Conservation (phyloP, 2,329 filamentous ascomycete species). For the Arthroderma sp. region DNA sequence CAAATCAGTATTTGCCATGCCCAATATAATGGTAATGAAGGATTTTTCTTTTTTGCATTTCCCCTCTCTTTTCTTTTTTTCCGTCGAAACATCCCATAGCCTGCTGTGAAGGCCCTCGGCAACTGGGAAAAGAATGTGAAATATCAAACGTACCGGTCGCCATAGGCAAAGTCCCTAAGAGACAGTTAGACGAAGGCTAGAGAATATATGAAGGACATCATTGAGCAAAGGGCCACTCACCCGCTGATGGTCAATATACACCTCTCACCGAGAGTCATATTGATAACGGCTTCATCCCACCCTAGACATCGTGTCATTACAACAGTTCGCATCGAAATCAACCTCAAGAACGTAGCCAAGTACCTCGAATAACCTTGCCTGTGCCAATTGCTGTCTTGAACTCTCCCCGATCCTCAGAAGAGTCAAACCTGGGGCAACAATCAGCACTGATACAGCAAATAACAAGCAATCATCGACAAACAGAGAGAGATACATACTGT, state of each 20-base stretch:
- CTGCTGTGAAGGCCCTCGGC: no score
- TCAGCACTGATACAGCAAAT: constrained; percentile 5
- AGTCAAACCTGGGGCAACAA: constrained; percentile 60
- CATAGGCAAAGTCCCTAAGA: constrained; percentile 28
- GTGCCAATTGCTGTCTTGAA: constrained; percentile 69
- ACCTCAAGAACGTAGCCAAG: constrained; percentile 10
- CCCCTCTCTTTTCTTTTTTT: neutral
- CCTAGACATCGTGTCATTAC: constrained; percentile 33
- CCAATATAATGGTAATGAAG: no score
- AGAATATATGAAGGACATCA: neutral
- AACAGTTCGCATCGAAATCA: neutral
- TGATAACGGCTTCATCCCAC: constrained; percentile 72
- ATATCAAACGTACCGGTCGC: constrained; percentile 22
- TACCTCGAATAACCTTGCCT: constrained; percentile 78
- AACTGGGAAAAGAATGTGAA: constrained; percentile 1
- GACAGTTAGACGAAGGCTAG: neutral
- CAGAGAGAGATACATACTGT: constrained; percentile 43
- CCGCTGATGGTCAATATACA: constrained; percentile 67
- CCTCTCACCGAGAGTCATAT: constrained; percentile 87
- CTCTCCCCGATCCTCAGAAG: constrained; percentile 57
- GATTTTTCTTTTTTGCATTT: neutral
- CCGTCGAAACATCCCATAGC: no score
- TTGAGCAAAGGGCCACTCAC: constrained; percentile 34
- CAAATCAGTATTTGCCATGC: constrained; percentile 3
- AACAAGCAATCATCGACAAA: no score